Evolutionary conservation across 345 rosid species (phyloP).

Genomic region (Citrus inodora): DNA sequence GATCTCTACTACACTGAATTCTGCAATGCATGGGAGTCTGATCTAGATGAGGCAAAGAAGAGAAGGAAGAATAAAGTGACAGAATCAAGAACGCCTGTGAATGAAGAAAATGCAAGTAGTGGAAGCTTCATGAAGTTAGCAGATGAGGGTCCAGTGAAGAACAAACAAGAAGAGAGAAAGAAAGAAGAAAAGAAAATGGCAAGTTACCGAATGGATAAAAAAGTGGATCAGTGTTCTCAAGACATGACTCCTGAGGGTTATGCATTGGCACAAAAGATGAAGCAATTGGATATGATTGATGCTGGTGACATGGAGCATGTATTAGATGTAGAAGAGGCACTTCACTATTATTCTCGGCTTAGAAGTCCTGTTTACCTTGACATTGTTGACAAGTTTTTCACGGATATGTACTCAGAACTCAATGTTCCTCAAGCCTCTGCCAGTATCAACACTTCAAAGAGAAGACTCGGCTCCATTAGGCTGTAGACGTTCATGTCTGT

Average conservation of each 20-base stretch:
- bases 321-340: conserved; percentile 77
- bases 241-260: conserved; percentile 32
- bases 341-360: conserved; percentile 76
- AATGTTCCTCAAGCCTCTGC: conserved; percentile 44
- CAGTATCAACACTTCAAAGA: conserved; percentile 41
- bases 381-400: conserved; percentile 82
- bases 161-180: conserved; percentile 22
- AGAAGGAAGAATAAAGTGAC: conserved; percentile 6
- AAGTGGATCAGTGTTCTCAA: conserved; percentile 16
- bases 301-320: conserved; percentile 66
- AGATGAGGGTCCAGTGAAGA: conserved; percentile 29
- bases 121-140: conserved; percentile 17
- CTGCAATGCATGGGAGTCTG: conserved; percentile 37
- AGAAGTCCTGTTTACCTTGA: conserved; percentile 78
- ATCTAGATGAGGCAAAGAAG: conserved; percentile 28
- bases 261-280: conserved; percentile 72
- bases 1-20: conserved; percentile 30
- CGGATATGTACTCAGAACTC: conserved; percentile 74
- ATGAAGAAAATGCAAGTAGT: conserved; percentile 21
- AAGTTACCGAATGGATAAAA: conserved; percentile 18
- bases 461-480: conserved; percentile 48
- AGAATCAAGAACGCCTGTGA: conserved; percentile 4
- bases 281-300: conserved; percentile 79
- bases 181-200: conserved; percentile 28
- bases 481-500: conserved; percentile 20